These are phyloP conservation scores for Athelia psychrophila DNA, from an alignment of 1,284 basidiomycete species.

Conservation along the genomic window DNA sequence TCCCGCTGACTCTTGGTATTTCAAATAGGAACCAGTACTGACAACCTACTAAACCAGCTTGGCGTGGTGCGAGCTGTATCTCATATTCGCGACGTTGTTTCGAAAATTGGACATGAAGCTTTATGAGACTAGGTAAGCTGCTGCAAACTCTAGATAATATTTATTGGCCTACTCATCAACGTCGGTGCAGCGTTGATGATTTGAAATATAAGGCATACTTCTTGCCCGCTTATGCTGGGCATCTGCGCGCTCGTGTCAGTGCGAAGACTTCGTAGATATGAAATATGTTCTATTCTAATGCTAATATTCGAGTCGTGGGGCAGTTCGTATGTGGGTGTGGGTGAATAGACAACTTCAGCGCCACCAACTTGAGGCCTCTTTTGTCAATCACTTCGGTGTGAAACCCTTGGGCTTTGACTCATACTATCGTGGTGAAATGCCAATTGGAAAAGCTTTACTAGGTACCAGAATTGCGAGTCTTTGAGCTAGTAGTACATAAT, in stretches of 20 bases:
- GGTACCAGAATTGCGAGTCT: too few relatives aligned
- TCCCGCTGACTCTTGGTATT: neutral
- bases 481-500: too few relatives aligned
- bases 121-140: constrained; percentile 24
- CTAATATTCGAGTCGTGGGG: too few relatives aligned
- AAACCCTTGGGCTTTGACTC: too few relatives aligned
- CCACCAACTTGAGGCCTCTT: too few relatives aligned
- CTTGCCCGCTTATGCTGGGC: neutral
- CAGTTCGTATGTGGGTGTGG: too few relatives aligned
- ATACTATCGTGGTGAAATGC: too few relatives aligned
- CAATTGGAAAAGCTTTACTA: too few relatives aligned
- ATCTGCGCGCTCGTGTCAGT: neutral
- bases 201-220: neutral
- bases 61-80: constrained; percentile 35
- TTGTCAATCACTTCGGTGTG: too few relatives aligned
- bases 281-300: too few relatives aligned
- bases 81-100: constrained; percentile 33
- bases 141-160: neutral
- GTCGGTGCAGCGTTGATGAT: neutral
- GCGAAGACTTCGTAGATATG: too few relatives aligned
- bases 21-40: neutral
- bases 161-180: neutral
- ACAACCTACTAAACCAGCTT: constrained; percentile 18
- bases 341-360: too few relatives aligned
- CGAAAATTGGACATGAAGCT: constrained; percentile 30